Conservation (phyloP, 495 filamentous ascomycete species). For the Penicillium verhagenii region DNA sequence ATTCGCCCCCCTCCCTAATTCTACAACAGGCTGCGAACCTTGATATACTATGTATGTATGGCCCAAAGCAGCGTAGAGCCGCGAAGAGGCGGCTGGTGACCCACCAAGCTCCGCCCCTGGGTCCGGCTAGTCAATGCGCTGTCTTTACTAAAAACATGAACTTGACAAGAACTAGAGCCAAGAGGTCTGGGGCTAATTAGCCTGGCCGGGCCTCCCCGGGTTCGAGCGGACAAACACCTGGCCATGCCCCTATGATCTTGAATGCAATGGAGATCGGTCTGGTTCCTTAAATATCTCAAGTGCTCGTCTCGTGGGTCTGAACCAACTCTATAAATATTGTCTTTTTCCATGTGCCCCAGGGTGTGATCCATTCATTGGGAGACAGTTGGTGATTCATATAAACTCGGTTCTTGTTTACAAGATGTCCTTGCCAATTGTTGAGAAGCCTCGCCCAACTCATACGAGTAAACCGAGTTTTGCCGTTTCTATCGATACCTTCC, state of each 20-base stretch:
- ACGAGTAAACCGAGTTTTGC: constrained; percentile 9
- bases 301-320: not conserved
- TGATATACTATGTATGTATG: too few species aligned
- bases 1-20: not conserved
- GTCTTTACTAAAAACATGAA: not conserved
- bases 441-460: constrained; percentile 1
- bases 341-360: not conserved
- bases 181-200: not conserved
- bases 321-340: not conserved
- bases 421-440: not conserved
- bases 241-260: not conserved
- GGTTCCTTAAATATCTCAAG: not conserved
- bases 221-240: not conserved
- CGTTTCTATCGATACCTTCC: not conserved
- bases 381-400: not conserved
- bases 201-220: not conserved
- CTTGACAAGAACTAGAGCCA: not conserved
- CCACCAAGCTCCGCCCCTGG: not conserved
- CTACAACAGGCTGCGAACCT: too few species aligned
- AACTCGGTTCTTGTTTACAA: not conserved
- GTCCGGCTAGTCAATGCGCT: not conserved
- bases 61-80: not conserved
- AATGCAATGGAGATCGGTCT: not conserved
- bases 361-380: not conserved
- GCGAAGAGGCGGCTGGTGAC: not conserved